A percentile compares a stretch with the other conserved stretches of the same genome.
phyloP scores from a whole-genome alignment of 1,139 yeast genomes.

The Yamadazyma friedrichii region DNA sequence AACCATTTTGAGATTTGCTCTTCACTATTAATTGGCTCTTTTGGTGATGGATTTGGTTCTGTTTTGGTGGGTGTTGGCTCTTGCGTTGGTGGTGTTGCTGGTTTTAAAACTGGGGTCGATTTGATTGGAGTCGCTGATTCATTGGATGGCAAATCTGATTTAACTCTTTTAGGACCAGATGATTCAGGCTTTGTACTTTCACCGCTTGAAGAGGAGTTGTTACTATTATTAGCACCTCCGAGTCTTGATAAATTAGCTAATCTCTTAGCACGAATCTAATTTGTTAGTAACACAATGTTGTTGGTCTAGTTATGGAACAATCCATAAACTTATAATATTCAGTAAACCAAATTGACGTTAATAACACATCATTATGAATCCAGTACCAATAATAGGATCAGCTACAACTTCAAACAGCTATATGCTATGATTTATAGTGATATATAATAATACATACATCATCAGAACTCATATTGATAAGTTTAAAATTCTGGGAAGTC shows the following conservation, averaged over 20 bases:
- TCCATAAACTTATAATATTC: background rate
- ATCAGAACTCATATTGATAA: conserved; percentile 19
- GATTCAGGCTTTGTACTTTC: background rate
- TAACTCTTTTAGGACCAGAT: background rate
- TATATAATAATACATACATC: conserved; percentile 18
- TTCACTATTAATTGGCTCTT: conserved; percentile 12
- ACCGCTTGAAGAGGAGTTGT: background rate
- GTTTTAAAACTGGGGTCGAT: background rate
- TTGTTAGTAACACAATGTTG: conserved; percentile 18
- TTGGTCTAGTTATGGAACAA: background rate
- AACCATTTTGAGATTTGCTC: conserved; percentile 31
- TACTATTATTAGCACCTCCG: background rate
- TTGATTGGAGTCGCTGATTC: too few species aligned
- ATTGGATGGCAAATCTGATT: conserved; percentile 6
- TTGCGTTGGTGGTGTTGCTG: background rate
- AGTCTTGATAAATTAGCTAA: conserved; percentile 45
- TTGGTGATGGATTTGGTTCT: background rate
- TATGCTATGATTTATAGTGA: too few species aligned
- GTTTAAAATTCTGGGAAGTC: background rate
- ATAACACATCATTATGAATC: too few species aligned
- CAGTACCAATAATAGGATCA: too few species aligned
- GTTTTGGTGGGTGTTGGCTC: conserved; percentile 9
- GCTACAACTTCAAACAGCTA: too few species aligned
- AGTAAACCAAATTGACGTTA: too few species aligned
- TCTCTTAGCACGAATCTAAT: conserved; percentile 54